Evolutionary conservation across 768 basidiomycete species (phyloP).

Genomic region (Dentipellis sp.): DNA sequence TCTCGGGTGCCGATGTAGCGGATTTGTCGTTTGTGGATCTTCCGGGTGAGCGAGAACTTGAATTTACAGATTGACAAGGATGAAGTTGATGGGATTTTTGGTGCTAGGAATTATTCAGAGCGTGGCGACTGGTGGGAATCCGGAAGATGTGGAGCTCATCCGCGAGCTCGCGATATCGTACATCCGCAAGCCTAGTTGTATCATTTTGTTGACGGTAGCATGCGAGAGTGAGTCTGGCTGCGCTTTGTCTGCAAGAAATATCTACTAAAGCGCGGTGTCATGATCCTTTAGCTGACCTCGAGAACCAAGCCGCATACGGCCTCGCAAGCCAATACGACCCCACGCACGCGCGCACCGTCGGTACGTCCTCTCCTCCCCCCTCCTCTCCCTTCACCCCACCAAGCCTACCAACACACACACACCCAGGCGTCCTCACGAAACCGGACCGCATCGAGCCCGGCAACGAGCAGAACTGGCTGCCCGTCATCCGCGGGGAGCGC

Average conservation of each 20-base stretch:
- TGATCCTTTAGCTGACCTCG: slow-evolving; percentile 52
- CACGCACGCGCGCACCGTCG: slow-evolving; percentile 60
- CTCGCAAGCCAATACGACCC: slow-evolving; percentile 54
- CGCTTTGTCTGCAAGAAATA: background rate
- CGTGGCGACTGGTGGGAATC: slow-evolving; percentile 25
- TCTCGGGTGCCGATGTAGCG: slow-evolving; percentile 28
- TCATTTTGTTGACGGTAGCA: slow-evolving; percentile 51
- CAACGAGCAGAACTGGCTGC: background rate
- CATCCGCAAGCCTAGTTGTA: slow-evolving; percentile 53
- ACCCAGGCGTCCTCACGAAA: slow-evolving; percentile 8
- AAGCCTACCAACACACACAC: background rate
- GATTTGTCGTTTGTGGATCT: slow-evolving; percentile 34
- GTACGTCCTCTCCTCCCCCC: slow-evolving; percentile 25
- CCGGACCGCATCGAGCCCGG: slow-evolving; percentile 10
- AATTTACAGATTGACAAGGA: background rate
- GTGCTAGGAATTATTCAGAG: slow-evolving; percentile 46
- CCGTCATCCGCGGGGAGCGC: background rate
- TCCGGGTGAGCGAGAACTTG: slow-evolving; percentile 22
- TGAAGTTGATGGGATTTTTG: background rate
- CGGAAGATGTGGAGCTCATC: slow-evolving; percentile 53
- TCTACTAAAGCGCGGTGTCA: background rate
- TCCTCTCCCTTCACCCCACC: background rate
- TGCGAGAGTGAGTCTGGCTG: slow-evolving; percentile 46
- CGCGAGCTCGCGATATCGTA: slow-evolving; percentile 47
- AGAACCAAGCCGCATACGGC: slow-evolving; percentile 70